Evolutionary conservation across 306 rosid genomes (phyloP), one percentile per base, ranked within the genome.

Genomic region (Pueraria montana): DNA sequence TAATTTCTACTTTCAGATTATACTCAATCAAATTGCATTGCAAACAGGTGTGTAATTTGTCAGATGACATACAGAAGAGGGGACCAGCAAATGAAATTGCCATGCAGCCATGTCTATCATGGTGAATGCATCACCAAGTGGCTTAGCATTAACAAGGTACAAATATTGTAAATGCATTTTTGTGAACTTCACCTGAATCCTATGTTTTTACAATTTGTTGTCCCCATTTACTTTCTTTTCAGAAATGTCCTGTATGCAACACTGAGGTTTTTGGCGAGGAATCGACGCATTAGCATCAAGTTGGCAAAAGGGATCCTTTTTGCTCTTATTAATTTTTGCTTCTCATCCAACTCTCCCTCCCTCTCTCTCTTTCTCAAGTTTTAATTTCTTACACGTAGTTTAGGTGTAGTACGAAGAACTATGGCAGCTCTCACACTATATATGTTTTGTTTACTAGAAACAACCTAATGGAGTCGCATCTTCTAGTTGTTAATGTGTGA

Each of bases 191-290:
- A 21, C 40, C 34, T 58, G 40, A 77, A 46, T 75, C 71, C 30
- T 11, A 23, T 55, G 49, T 82, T 30, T 69, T 8, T 53, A 18
- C 49, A 42, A 4, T 65, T 17, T 26, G 11, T 24, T 30, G 52
- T 27, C 45, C 84, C 30, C 49, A 45, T 20, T 68, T 18, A 21
- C 45, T 53, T 27, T n/a, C 1, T 72, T 42, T 78, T 80, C 87
- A 95, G 98, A 86, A 88, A 91, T 95, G 98, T 88, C 98, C 99
- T 58, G 88, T 95, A 74, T 95, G 98, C 97, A 95, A 93, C 87
- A 69, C 87, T 1, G 97, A 95, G 88, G 96, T 95, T 65, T 95
- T 93, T 43, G 91, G 91, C 14, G 93, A 89, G 72, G 93, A 91
- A 43, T 86, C 86, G n/a, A 87, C 69, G 69, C 84, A 85, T 53